A percentile compares a stretch with the other conserved stretches of the same genome.
Conservation (phyloP, 495 filamentous ascomycete species). For the Hypoxylon lenormandii region DNA sequence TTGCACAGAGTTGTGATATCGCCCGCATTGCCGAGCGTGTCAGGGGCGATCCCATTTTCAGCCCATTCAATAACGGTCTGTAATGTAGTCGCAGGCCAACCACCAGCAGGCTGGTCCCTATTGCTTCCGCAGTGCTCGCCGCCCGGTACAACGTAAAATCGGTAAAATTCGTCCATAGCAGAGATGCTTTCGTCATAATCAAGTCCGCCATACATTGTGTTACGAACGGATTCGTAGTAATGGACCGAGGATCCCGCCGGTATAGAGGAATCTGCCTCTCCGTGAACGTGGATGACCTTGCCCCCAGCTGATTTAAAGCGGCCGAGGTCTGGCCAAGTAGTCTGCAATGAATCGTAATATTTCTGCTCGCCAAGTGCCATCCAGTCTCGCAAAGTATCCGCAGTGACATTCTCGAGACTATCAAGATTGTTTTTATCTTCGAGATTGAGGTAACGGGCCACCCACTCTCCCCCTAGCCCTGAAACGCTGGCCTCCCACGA, state of each 20-base stretch:
- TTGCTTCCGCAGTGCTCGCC: slow-evolving; percentile 63
- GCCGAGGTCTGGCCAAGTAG: slow-evolving; percentile 62
- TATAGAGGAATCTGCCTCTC: slow-evolving; percentile 63
- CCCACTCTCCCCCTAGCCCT: slow-evolving; percentile 56
- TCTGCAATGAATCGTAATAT: slow-evolving; percentile 60
- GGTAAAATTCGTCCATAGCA: slow-evolving; percentile 64
- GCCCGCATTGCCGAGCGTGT: slow-evolving; percentile 56
- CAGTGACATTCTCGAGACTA: slow-evolving; percentile 60
- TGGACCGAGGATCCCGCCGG: slow-evolving; percentile 62
- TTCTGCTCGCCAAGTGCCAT: slow-evolving; percentile 57
- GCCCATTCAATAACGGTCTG: slow-evolving; percentile 65
- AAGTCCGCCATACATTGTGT: slow-evolving; percentile 61
- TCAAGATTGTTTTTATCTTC: slow-evolving; percentile 53
- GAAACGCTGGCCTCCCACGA: slow-evolving; percentile 55
- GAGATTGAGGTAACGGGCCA: slow-evolving; percentile 51
- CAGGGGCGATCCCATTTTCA: slow-evolving; percentile 59
- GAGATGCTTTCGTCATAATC: slow-evolving; percentile 50
- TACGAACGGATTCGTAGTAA: slow-evolving; percentile 64
- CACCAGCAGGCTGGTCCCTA: slow-evolving; percentile 53
- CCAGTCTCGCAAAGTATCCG: slow-evolving; percentile 63
- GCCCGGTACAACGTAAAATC: slow-evolving; percentile 66
- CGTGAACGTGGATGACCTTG: slow-evolving; percentile 66
- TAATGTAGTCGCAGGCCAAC: slow-evolving; percentile 61
- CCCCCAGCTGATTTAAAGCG: slow-evolving; percentile 60
- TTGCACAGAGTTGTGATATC: slow-evolving; percentile 60